Base-by-base conservation (phyloP, 2,329 filamentous ascomycete species). In the Alternaria metachromatica region DNA sequence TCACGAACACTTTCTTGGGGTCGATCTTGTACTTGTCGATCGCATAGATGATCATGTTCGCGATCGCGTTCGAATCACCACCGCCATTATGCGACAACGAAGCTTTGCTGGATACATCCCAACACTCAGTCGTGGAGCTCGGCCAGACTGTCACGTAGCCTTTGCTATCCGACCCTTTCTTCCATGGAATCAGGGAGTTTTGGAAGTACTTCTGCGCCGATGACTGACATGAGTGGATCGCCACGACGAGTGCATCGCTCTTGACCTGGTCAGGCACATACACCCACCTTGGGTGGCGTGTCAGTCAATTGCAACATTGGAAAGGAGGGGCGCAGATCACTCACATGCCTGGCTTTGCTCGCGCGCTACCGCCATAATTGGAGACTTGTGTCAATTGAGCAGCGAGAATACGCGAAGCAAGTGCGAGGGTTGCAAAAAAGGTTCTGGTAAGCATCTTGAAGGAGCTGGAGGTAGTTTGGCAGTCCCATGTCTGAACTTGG, bases 21-120 rank as follows among this genome's bases (percentile, higher is more conserved):
- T 89, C 84, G 25, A 81, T 87, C 2, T 80, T 79, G 76, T 89
- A 88, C 71, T 82, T 82, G 9, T 73, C 66, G n/a, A 89, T 74
- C 4, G 85, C 81, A 68, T 87, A 88, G 43, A 77, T 80, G 50
- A 89, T 86, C 87, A 89, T 89, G 71, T 86, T 87, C 23, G 84
- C 85, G 60, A 90, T 87, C 0, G 82, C 82, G 45, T 85, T 84
- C 53, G 82, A 86, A 74, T 89, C 85, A 3, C 86, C 86, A 21
- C 87, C 87, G 8, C 86, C 87, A 59, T 86, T 81, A 68, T 87
- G 87, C 4, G 82, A 85, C 2, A 89, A 81, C 0, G 86, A 82
- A 10, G 81, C 82, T 43, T 81, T 81, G 10, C 84, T 87, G 6
- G 85, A 86, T 2, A 89, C 86, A 62, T 89, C 87, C 87, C 87